Conservation (phyloP, 352 stramenopile species). For the Phytophthora aleatoria region DNA sequence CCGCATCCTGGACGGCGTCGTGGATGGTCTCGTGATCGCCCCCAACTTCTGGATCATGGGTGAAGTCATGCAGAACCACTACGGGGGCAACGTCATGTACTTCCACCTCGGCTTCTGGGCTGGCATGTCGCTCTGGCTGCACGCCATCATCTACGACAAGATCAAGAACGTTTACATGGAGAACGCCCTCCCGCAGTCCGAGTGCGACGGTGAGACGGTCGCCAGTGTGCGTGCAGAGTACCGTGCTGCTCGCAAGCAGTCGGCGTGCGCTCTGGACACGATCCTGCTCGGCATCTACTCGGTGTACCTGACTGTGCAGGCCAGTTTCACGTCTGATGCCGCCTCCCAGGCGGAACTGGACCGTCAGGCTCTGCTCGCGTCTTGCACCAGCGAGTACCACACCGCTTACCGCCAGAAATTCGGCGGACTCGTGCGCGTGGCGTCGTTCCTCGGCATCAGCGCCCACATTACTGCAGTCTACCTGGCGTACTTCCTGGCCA, state of each 20-base stretch:
- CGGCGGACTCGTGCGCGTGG: slow-evolving; percentile 61
- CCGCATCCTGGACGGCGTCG: slow-evolving; percentile 79
- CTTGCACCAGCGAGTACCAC: slow-evolving; percentile 71
- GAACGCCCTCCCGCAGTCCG: slow-evolving; percentile 76
- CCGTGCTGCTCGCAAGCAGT: slow-evolving; percentile 63
- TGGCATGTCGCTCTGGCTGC: slow-evolving; percentile 76
- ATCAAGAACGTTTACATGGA: slow-evolving; percentile 91
- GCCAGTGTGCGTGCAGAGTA: slow-evolving; percentile 80
- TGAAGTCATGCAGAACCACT: slow-evolving; percentile 59
- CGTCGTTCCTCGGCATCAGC: slow-evolving; percentile 85
- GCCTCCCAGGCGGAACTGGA: slow-evolving; percentile 62
- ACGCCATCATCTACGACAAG: slow-evolving; percentile 87
- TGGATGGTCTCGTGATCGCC: slow-evolving; percentile 75
- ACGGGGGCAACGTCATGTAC: slow-evolving; percentile 50
- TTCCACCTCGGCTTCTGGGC: slow-evolving; percentile 56
- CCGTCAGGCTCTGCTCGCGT: slow-evolving; percentile 60
- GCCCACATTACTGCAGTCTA: slow-evolving; percentile 77
- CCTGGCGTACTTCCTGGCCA: slow-evolving; percentile 66
- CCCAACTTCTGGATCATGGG: slow-evolving; percentile 76
- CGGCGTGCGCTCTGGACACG: slow-evolving; percentile 64
- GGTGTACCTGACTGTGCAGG: slow-evolving; percentile 72
- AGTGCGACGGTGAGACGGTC: slow-evolving; percentile 83
- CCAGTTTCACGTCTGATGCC: slow-evolving; percentile 68
- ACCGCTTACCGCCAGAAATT: slow-evolving; percentile 63
- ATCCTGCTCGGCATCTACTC: slow-evolving; percentile 80